Evolutionary conservation across 345 rosid genomes (phyloP), one percentile per base, ranked within the genome.

Genomic region (Geranium brycei): DNA sequence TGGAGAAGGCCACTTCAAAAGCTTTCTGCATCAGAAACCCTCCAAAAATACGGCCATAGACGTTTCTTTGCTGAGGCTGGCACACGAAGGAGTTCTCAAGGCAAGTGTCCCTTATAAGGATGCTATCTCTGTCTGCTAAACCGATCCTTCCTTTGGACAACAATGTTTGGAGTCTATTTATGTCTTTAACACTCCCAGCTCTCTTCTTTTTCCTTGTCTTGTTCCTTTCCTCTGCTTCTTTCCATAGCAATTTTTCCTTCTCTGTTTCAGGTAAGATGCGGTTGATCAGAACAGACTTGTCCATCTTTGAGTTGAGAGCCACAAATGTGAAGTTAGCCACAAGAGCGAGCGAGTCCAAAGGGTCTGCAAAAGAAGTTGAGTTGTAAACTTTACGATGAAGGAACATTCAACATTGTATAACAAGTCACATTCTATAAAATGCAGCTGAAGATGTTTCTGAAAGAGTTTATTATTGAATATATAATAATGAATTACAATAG

Each of bases 1-100:
- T 91, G 17, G 96, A 75, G 70, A 88, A 88, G 62, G 97, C 90
- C 78, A 88, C 69, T 63, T 87, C 95, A 73, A 82, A 88, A 18
- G 97, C 96, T 66, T 81, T 87, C 38, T 83, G 89, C 95, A 88
- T 91, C 69, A 91, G 72, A 75, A 87, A 88, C 38, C 97, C 96
- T 58, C 95, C 91, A 69, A 88, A 88, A 28, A 91, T 88, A 18
- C 95, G 82, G 30, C 96, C 96, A 72, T 91, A 86, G 64, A 81
- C 79, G 75, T 88, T 91, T 68, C 91, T 79, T 72, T 88, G 96
- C 66, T 91, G 96, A 8, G 95, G 95, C 72, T 87, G 96, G 69
- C 96, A 91, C 14, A 91, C 79, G 80, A 87, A 66, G 3, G 90
- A 87, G 72, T 88, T 83, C 71, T 78, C 87, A 70, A 76, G 87